Percentiles rank a stretch among this genome's conserved stretches.
phyloP scores from a whole-genome alignment of 139 green algal species.

The Microglena sp. region DNA sequence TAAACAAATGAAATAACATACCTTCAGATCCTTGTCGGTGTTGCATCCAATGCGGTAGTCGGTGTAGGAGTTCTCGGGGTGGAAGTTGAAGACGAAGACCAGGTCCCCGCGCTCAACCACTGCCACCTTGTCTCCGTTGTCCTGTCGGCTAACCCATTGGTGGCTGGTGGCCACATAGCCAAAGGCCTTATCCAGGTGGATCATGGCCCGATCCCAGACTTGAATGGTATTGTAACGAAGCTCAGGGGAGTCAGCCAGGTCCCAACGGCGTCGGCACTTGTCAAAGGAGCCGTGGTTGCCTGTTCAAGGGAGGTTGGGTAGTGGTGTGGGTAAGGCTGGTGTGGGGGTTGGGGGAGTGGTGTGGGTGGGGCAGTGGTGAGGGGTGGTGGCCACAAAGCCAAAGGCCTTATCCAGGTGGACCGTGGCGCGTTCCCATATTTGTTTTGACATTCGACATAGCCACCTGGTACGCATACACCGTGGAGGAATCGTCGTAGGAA shows the following conservation, averaged over 20 bases:
- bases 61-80: conserved; percentile 78
- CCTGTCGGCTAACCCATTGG: conserved; percentile 11
- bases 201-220: conserved; percentile 86
- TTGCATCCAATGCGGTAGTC: conserved; percentile 83
- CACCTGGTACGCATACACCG: too few species aligned
- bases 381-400: neutral
- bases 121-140: conserved; percentile 72
- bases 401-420: conserved; percentile 79
- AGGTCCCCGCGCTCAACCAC: conserved; percentile 90
- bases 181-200: conserved; percentile 77
- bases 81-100: conserved; percentile 99
- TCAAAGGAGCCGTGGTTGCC: conserved; percentile 90
- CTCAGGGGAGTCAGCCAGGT: conserved; percentile 70
- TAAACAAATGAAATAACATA: too few species aligned
- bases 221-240: conserved; percentile 87
- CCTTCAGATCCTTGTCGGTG: conserved; percentile 42
- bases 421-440: conserved; percentile 86
- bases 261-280: conserved; percentile 89
- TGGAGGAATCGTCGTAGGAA: too few species aligned
- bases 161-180: neutral
- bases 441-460: too few species aligned
- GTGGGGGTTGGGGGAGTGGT: too few species aligned
- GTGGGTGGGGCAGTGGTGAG: too few species aligned
- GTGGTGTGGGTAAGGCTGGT: too few species aligned
- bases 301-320: neutral